Evolutionary conservation across 345 rosid genomes (phyloP).

Genomic region (Populus euphratica): DNA sequence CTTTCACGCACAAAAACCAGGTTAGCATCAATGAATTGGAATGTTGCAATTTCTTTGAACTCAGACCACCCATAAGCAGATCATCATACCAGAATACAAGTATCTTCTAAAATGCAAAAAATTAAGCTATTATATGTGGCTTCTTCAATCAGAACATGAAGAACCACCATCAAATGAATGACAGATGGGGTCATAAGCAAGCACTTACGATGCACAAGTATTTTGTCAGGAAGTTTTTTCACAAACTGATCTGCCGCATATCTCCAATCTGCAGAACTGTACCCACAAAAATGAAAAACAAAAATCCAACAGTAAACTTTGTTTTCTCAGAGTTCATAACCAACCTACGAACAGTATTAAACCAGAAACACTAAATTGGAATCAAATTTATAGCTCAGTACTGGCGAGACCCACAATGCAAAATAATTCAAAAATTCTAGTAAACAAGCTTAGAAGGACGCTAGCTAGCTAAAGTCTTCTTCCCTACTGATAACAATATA

Average conservation of each 20-base stretch:
- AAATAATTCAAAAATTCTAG: neutral
- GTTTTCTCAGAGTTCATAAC: slow-evolving; percentile 1
- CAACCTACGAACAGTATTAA: neutral
- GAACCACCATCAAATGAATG: neutral
- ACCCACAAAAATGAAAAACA: neutral
- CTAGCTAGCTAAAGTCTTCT: too few species aligned
- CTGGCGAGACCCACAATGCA: neutral
- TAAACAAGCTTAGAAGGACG: neutral
- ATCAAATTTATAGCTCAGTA: neutral
- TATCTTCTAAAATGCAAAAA: neutral
- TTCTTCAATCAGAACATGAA: neutral
- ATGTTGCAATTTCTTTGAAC: neutral
- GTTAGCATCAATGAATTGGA: neutral
- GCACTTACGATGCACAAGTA: slow-evolving; percentile 80
- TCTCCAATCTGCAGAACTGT: slow-evolving; percentile 86
- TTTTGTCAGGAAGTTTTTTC: slow-evolving; percentile 74
- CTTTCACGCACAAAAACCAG: neutral
- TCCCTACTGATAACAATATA: too few species aligned
- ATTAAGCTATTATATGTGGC: neutral
- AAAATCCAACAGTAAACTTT: too few species aligned
- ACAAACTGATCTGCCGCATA: slow-evolving; percentile 86
- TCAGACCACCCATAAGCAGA: neutral
- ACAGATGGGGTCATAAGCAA: neutral
- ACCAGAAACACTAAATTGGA: neutral
- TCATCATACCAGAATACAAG: neutral